These are phyloP conservation scores for Colletotrichum lindemuthianum DNA, from an alignment of 2,329 filamentous ascomycete genomes.

Conservation along the genomic window DNA sequence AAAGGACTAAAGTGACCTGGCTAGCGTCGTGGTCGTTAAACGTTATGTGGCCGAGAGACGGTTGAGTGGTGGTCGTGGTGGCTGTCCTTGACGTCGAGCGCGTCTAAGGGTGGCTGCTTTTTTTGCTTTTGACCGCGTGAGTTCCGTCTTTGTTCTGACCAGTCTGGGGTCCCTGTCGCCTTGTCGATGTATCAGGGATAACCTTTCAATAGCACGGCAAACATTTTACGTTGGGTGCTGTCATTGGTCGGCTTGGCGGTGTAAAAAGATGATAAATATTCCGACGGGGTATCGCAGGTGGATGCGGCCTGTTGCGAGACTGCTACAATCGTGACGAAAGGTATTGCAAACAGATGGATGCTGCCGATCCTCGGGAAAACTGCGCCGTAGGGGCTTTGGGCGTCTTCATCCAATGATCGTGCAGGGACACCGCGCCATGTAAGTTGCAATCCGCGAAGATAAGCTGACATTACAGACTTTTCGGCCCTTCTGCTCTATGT, in stretches of 20 bases:
- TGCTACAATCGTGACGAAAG: neutral
- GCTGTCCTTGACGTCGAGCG: conserved; percentile 15
- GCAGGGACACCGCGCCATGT: no score
- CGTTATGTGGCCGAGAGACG: neutral
- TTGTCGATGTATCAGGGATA: conserved; percentile 26
- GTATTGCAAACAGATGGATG: conserved; percentile 4
- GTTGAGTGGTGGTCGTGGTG: conserved; percentile 8
- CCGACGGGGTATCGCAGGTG: conserved; percentile 23
- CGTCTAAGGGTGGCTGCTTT: conserved; percentile 19
- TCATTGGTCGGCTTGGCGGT: conserved; percentile 26
- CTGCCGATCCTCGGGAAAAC: neutral
- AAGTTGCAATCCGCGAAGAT: no score
- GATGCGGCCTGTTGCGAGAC: conserved; percentile 16
- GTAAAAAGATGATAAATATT: conserved; percentile 25
- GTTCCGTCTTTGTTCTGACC: neutral
- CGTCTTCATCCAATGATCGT: no score
- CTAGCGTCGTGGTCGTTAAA: conserved; percentile 14
- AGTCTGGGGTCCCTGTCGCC: conserved; percentile 7
- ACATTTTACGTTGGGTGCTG: conserved; percentile 16
- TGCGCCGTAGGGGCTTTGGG: no score
- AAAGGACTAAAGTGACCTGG: conserved; percentile 10
- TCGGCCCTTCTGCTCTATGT: conserved; percentile 23
- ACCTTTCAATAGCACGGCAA: conserved; percentile 19
- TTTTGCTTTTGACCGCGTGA: conserved; percentile 28
- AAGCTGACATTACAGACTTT: conserved; percentile 14